Base-by-base conservation (phyloP, 78 protist genomes). In the Thecamonas trahens region DNA sequence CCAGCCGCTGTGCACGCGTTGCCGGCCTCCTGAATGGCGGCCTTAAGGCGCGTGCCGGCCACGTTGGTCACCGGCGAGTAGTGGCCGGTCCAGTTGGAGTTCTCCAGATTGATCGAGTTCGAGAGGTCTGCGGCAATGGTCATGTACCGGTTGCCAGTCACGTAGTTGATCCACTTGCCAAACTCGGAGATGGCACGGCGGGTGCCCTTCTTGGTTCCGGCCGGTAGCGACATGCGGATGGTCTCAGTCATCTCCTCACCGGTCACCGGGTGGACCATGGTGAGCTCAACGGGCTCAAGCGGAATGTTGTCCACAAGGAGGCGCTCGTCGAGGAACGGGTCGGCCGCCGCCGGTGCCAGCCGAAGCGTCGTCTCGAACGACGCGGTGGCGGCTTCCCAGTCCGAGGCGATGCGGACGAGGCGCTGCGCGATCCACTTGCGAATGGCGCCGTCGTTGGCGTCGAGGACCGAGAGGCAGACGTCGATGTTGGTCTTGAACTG, bases 91-190 rank as follows among this genome's bases (percentile, higher is more conserved):
- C 20, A 50, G 55, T 50, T 50, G 55, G 55, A 20, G 22, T 50
- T 50, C 55, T 50, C 55, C 20, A 50, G 34, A 50, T 50, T 50
- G 55, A 50, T 50, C 20, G 55, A 50, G 55, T 50, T 50, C 20
- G 34, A 24, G 34, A 50, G 22, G 22, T 50, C 55, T 24, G 55
- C 55, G 22, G 55, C 55, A 22, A 50, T 22, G 22, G 55, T 50
- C 55, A 50, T 24, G 34, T 22, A 50, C 22, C 55, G 20, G 55
- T 50, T 50, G 22, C 55, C 55, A 50, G 55, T 50, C 34, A 20
- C 20, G 55, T 50, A 50, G 55, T 50, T 50, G 22, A 50, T 22
- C 55, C 55, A 50, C 55, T 50, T 50, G 22, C 55, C 55, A 50
- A 50, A 24, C 55, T 50, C 55, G 22, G 55, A 50, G 22, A 50